phyloP scores from a whole-genome alignment of 306 rosid genomes.

The Morella rubra region DNA sequence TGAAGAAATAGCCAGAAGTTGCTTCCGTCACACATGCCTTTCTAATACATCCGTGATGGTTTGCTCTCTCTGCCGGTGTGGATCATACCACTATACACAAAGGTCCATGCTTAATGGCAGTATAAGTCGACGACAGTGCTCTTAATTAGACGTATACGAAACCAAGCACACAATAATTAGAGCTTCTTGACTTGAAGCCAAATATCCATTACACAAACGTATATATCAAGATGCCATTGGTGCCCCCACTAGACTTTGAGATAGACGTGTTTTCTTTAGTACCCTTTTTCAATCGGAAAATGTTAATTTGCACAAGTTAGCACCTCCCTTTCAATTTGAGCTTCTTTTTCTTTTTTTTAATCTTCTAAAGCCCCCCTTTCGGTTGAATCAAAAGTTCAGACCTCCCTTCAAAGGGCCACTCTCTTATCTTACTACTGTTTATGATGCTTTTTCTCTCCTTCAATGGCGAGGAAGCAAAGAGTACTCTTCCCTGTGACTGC shows the following conservation, averaged over 20 bases:
- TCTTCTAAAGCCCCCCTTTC: conserved; percentile 35
- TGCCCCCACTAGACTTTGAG: not conserved
- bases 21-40: no score
- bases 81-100: no score
- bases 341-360: no score
- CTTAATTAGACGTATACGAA: no score
- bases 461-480: conserved; percentile 54
- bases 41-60: no score
- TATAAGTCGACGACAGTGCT: no score
- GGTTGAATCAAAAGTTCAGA: conserved; percentile 37
- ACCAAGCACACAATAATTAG: no score
- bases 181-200: not conserved
- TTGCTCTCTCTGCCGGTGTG: no score
- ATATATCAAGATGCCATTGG: not conserved
- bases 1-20: no score
- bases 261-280: not conserved
- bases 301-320: not conserved
- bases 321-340: not conserved
- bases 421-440: conserved; percentile 18
- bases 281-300: not conserved
- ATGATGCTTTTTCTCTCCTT: conserved; percentile 23
- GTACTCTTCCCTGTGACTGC: conserved; percentile 51
- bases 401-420: conserved; percentile 23
- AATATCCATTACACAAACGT: not conserved
- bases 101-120: no score